Base-by-base conservation (phyloP, 495 filamentous ascomycete species). In the Penicillium pulvis region DNA sequence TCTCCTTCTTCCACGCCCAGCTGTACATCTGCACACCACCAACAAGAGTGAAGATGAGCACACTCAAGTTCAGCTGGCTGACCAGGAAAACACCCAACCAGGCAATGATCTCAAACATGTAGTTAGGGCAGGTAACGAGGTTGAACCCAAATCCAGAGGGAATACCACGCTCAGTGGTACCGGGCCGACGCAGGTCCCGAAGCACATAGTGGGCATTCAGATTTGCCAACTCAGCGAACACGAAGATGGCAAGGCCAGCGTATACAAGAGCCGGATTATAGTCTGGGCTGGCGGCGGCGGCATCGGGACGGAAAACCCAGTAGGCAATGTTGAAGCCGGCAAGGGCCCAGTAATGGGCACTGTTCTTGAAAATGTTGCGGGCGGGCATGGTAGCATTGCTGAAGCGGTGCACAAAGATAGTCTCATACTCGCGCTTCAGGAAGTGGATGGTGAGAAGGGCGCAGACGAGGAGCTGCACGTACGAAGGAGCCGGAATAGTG, bases 1-100 rank as follows among this genome's bases (percentile, higher is more conserved):
- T 81, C 84, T 98, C 94, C 83, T 97, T 97, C 85, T 92, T 95
- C 74, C 79, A 79, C 10, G 88, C 95, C 94, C 94, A 98, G 51
- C 71, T 68, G 50, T 81, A 81, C 94, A 98, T 98, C 77, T 90
- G 89, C 49, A 71, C 74, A 6, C 78, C 79, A 19, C 89, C 90
- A 30, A 89, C 78, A 28, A 75, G 66, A 46, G 87, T 80, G 69
- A 97, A 98, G 20, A 95, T 46, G 9, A 85, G 71, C 1, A 90
- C 87, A 55, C 85, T 85, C 79, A 83, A 87, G 74, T 87, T 95
- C 73, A 90, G 81, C 52, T 82, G 85, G 59, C 87, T 90, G 23
- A 95, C 69, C 46, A 93, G 74, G 70, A 76, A 79, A 16, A 98
- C 79, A 44, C 90, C 92, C 17, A 88, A 52, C 94, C 94, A 98